phyloP scores from a whole-genome alignment of 108 stramenopile genomes.

The Ochromonas danica region DNA sequence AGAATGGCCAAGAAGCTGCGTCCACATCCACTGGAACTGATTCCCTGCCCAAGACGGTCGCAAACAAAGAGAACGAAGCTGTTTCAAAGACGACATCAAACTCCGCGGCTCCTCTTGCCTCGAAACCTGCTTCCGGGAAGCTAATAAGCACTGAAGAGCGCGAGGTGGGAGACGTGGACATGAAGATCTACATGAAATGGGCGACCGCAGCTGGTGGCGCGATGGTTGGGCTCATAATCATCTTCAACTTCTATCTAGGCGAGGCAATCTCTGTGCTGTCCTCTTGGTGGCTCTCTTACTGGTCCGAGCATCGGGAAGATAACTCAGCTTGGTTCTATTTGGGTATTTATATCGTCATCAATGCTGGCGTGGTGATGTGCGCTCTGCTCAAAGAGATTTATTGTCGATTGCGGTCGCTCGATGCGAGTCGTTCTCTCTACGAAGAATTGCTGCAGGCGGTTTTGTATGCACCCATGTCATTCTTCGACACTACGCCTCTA shows the following conservation, averaged over 20 bases:
- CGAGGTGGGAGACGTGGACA: conserved; percentile 58
- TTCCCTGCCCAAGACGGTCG: neutral
- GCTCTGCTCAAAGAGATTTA: conserved; percentile 43
- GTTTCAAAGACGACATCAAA: neutral
- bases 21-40: neutral
- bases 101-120: neutral
- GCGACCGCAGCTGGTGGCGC: conserved; percentile 72
- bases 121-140: neutral
- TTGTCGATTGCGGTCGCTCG: neutral
- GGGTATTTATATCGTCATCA: conserved; percentile 69
- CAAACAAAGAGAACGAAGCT: neutral
- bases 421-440: conserved; percentile 9
- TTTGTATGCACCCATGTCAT: conserved; percentile 79
- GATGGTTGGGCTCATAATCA: conserved; percentile 52
- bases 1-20: too few relatives aligned
- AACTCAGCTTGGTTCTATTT: conserved; percentile 48
- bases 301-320: conserved; percentile 40
- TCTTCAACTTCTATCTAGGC: conserved; percentile 47
- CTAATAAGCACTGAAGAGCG: conserved; percentile 49
- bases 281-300: conserved; percentile 73
- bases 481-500: conserved; percentile 68
- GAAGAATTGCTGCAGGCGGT: conserved; percentile 53
- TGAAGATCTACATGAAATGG: conserved; percentile 70
- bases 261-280: conserved; percentile 59
- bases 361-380: conserved; percentile 56